Percentiles rank a stretch among this genome's conserved stretches.
phyloP scores from a whole-genome alignment of 495 filamentous ascomycete species.

The Neurospora africana region DNA sequence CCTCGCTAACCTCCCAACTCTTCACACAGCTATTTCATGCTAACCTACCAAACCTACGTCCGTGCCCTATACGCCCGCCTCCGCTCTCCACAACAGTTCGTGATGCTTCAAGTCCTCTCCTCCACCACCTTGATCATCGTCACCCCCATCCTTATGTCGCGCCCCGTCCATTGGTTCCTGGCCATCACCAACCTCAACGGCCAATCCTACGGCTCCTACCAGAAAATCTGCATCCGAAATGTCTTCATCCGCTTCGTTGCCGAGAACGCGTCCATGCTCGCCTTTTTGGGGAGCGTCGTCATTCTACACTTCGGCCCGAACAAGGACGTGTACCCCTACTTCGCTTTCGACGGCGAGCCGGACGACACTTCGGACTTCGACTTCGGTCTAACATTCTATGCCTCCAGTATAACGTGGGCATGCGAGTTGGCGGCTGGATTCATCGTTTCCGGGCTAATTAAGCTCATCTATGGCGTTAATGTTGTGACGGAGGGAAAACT shows the following conservation, averaged over 20 bases:
- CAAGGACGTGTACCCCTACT: slow-evolving; percentile 49
- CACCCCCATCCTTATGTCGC: slow-evolving; percentile 49
- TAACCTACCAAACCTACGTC: slow-evolving; percentile 62
- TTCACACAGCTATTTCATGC: slow-evolving; percentile 47
- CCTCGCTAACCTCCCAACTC: background rate
- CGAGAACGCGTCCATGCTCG: slow-evolving; percentile 55
- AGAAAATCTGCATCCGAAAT: slow-evolving; percentile 48
- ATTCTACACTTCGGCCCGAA: slow-evolving; percentile 53
- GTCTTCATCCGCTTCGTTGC: slow-evolving; percentile 53
- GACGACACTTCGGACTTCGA: slow-evolving; percentile 35
- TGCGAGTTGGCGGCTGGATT: slow-evolving; percentile 49
- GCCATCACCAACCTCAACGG: slow-evolving; percentile 36
- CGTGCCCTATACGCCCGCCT: slow-evolving; percentile 55
- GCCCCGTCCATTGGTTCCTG: slow-evolving; percentile 41
- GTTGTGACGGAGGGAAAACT: slow-evolving; percentile 49
- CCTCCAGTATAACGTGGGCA: slow-evolving; percentile 49
- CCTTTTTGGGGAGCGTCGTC: slow-evolving; percentile 49
- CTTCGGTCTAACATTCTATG: slow-evolving; percentile 49
- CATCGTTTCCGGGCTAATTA: slow-evolving; percentile 44
- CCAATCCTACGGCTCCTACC: slow-evolving; percentile 46
- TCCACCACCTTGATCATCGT: slow-evolving; percentile 48
- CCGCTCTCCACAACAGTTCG: slow-evolving; percentile 48
- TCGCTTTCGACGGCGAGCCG: slow-evolving; percentile 41
- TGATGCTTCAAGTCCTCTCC: slow-evolving; percentile 47
- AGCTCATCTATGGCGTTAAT: slow-evolving; percentile 41